Evolutionary conservation across 2,329 filamentous ascomycete species (phyloP).

Genomic region (Diaporthe sp.): DNA sequence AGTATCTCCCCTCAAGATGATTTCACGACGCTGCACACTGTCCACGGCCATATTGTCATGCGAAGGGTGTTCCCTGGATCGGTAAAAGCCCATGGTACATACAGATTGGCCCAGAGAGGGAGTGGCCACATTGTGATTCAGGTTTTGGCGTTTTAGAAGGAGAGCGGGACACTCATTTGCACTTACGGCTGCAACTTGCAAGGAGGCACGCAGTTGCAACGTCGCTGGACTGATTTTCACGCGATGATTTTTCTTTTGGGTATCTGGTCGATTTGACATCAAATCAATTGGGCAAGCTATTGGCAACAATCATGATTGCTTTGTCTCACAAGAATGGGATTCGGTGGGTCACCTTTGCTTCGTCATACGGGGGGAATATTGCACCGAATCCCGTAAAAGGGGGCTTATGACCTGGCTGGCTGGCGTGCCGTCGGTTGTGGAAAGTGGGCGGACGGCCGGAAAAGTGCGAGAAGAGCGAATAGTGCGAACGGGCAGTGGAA

Average conservation of each 20-base stretch:
- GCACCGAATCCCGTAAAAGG: slow-evolving; percentile 2
- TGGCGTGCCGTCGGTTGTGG: neutral
- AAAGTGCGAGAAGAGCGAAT: neutral
- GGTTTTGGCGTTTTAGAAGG: slow-evolving; percentile 11
- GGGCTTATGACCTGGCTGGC: neutral
- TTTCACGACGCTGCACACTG: neutral
- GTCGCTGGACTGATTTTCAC: neutral
- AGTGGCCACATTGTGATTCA: neutral
- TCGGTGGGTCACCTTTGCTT: neutral
- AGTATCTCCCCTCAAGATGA: slow-evolving; percentile 18
- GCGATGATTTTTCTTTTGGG: neutral
- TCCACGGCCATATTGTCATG: neutral
- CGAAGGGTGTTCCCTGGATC: neutral
- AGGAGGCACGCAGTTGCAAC: neutral
- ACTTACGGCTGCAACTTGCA: neutral
- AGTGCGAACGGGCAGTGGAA: neutral
- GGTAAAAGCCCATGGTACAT: neutral
- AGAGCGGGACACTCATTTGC: slow-evolving; percentile 21
- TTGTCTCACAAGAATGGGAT: neutral
- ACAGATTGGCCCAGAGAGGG: neutral
- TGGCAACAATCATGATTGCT: neutral
- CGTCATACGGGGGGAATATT: slow-evolving; percentile 7
- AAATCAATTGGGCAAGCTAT: too few relatives aligned
- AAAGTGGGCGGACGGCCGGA: slow-evolving; percentile 1
- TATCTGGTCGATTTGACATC: neutral